Evolutionary conservation across 2,329 filamentous ascomycete genomes (phyloP).

Genomic region (Cordyceps fumosorosea): DNA sequence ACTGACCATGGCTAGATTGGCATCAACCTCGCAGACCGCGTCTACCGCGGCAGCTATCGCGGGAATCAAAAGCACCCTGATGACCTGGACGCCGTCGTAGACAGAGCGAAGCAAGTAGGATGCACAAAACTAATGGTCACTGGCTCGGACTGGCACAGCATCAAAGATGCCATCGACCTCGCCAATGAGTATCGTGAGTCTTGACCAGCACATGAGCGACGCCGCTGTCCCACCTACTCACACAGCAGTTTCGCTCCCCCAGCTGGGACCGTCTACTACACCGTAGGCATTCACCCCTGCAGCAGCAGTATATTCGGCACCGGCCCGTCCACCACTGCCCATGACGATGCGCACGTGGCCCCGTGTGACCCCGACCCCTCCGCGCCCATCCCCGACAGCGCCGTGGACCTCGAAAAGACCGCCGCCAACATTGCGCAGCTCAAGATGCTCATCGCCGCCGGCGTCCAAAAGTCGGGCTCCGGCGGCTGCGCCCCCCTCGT

Average conservation of each 20-base stretch:
- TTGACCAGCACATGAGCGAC: slow-evolving; percentile 6
- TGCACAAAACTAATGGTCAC: slow-evolving; percentile 90
- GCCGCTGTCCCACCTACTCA: slow-evolving; percentile 12
- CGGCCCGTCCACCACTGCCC: slow-evolving; percentile 38
- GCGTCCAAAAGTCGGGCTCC: no score
- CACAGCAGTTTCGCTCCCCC: not conserved
- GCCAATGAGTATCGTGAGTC: slow-evolving; percentile 65
- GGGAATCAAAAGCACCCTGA: slow-evolving; percentile 68
- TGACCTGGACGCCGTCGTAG: slow-evolving; percentile 70
- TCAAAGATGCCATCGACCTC: slow-evolving; percentile 65
- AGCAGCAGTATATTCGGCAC: slow-evolving; percentile 64
- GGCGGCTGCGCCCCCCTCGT: slow-evolving; percentile 40
- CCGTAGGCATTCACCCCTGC: slow-evolving; percentile 91
- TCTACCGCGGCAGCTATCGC: slow-evolving; percentile 80
- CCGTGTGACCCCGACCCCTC: slow-evolving; percentile 48
- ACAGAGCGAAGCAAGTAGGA: slow-evolving; percentile 68
- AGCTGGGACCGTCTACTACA: slow-evolving; percentile 81
- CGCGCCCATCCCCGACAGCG: slow-evolving; percentile 42
- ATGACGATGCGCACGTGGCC: slow-evolving; percentile 36
- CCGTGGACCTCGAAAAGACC: slow-evolving; percentile 38
- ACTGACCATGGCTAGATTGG: slow-evolving; percentile 54
- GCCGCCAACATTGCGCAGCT: slow-evolving; percentile 51
- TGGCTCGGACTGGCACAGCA: slow-evolving; percentile 78
- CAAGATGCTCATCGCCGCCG: slow-evolving; percentile 54
- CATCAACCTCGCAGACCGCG: slow-evolving; percentile 91